Conservation (phyloP, 225 moss, liverwort and hornwort species). For the Marchantia paleacea region DNA sequence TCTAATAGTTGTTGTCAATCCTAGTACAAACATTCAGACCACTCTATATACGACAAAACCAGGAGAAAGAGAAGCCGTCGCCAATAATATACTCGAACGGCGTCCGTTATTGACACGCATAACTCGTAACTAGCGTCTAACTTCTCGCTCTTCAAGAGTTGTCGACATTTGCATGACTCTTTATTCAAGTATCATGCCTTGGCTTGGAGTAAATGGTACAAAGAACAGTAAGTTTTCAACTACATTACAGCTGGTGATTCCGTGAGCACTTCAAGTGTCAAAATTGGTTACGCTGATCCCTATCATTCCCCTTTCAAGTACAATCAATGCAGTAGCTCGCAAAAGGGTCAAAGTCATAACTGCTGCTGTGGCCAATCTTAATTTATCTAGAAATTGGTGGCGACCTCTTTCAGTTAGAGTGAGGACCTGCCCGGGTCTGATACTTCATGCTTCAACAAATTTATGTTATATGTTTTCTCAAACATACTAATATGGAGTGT, state of each 20-base stretch:
- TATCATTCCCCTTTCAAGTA: neutral
- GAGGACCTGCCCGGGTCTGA: neutral
- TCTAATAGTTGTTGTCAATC: too few species aligned
- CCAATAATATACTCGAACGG: too few species aligned
- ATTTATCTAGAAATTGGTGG: neutral
- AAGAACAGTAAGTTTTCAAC: neutral
- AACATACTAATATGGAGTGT: conserved; percentile 40
- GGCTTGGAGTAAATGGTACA: neutral
- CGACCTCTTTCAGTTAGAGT: neutral
- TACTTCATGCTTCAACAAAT: neutral
- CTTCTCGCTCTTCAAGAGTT: too few species aligned
- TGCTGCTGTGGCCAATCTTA: neutral
- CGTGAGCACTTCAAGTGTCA: neutral
- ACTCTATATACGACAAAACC: too few species aligned
- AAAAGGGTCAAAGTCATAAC: neutral
- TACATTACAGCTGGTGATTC: neutral
- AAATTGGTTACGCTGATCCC: neutral
- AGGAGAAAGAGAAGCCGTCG: too few species aligned
- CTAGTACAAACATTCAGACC: too few species aligned
- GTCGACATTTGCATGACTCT: neutral
- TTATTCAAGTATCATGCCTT: neutral
- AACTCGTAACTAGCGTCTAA: too few species aligned
- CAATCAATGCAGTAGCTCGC: neutral
- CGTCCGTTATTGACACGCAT: too few species aligned
- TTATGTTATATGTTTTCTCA: too few species aligned